phyloP scores from a whole-genome alignment of 306 rosid genomes.

The Prunus salicina region DNA sequence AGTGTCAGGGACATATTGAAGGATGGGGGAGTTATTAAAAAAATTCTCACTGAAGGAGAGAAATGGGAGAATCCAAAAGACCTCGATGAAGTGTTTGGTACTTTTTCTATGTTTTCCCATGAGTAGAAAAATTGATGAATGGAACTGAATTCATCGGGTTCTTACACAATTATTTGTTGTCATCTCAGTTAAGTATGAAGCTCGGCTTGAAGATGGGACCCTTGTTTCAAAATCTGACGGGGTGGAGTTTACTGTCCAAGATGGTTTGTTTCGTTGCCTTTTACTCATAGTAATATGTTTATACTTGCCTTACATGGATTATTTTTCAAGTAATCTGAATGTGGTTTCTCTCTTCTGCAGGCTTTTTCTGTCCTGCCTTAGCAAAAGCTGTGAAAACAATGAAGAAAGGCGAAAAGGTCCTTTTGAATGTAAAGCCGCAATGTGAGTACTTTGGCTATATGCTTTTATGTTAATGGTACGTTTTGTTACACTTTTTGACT shows the following conservation, averaged over 20 bases:
- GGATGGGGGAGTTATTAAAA: constrained; percentile 80
- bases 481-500: background rate
- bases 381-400: constrained; percentile 77
- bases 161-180: background rate
- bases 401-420: constrained; percentile 82
- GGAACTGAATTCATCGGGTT: background rate
- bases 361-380: constrained; percentile 74
- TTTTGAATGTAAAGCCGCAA: constrained; percentile 73
- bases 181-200: constrained; percentile 69
- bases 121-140: background rate
- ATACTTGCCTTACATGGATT: background rate
- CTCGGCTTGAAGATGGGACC: constrained; percentile 67
- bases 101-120: background rate
- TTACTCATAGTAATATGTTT: background rate
- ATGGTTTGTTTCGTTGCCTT: constrained; percentile 35
- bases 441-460: constrained; percentile 33
- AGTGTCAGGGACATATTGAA: constrained; percentile 76
- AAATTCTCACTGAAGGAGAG: constrained; percentile 58
- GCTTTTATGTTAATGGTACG: background rate
- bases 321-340: background rate
- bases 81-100: constrained; percentile 63
- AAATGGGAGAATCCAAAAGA: constrained; percentile 86
- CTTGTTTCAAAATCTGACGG: constrained; percentile 70
- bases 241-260: constrained; percentile 63
- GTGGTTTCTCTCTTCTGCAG: constrained; percentile 23